Base-by-base conservation (phyloP, 805 yeast genomes). In the Tetrapisispora namnaoensis region DNA sequence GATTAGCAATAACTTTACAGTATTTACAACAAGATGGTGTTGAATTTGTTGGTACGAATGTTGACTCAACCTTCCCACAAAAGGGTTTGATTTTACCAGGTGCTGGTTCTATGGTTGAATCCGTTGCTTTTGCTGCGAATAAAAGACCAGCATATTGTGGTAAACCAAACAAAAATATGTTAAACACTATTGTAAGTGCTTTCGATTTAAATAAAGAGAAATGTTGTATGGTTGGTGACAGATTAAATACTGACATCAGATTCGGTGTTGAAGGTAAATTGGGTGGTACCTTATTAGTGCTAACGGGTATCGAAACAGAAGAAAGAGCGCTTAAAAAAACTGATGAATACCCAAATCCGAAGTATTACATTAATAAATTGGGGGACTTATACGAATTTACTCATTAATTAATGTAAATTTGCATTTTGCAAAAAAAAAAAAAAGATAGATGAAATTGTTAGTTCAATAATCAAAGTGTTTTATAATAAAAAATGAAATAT, bases 141-240 rank as follows among this genome's bases (percentile, higher is more conserved):
- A 77, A 96, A 55, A 70, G 77, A 53, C 98, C 99, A 1, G 81
- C 82, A 48, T 84, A 91, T 2, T 85, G 97, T 59, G 99, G 99
- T 48, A 93, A 93, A 63, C 99, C 99, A 21, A 80, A 82, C 49
- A 80, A 77, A 55, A 82, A 83, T 48, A 90, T 93, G 96, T 77
- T 93, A 82, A 86, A 87, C 61, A 82, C 95, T 20, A 86, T 93
- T 62, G 78, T 82, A 53, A 85, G 85, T 3, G 79, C 80, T 35
- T 75, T 72, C 53, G 66, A 76, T 18, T 70, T 79, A 34, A 80
- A 80, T 46, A 77, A 79, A 46, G 54, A 68, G 3, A 74, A 78
- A 50, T 82, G 95, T 13, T 75, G 91, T 55, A 93, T 93, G 98
- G 79, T 93, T 50, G 99, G 99, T 20, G 99, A 93, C 64, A 75